phyloP scores from a whole-genome alignment of 2,329 filamentous ascomycete genomes.

The Fusarium euwallaceae region DNA sequence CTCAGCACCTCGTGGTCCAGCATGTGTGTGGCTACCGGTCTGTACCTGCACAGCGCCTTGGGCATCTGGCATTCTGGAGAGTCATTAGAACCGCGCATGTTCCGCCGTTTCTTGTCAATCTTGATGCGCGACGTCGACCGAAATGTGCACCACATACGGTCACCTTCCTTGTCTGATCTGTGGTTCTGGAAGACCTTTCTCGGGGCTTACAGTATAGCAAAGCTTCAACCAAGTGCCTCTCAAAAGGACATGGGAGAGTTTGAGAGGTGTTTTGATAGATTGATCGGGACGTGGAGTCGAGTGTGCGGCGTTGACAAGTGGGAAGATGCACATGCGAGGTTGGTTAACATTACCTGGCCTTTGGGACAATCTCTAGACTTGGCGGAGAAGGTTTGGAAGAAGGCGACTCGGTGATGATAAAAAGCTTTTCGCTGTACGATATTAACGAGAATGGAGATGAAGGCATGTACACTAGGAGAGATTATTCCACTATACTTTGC shows the following conservation, averaged over 20 bases:
- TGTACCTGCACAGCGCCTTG: slow-evolving; percentile 38
- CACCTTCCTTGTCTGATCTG: background rate
- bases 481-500: background rate
- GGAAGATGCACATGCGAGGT: slow-evolving; percentile 10
- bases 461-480: background rate
- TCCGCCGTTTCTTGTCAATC: slow-evolving; percentile 12
- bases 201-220: slow-evolving; percentile 28
- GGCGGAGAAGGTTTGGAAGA: slow-evolving; percentile 14
- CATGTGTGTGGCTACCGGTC: slow-evolving; percentile 19
- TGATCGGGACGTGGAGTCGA: slow-evolving; percentile 18
- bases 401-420: background rate
- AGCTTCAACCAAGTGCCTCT: background rate
- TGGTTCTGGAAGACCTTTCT: slow-evolving; percentile 41
- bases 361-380: background rate
- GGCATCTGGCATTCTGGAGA: slow-evolving; percentile 25
- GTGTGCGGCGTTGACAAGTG: background rate
- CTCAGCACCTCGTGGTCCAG: slow-evolving; percentile 35
- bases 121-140: slow-evolving; percentile 26
- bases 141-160: rapidly evolving
- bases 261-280: background rate
- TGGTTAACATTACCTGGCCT: slow-evolving; percentile 25
- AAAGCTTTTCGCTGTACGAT: background rate
- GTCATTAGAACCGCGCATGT: slow-evolving; percentile 12
- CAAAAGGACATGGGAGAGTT: background rate
- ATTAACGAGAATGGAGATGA: background rate